Evolutionary conservation across 2,329 filamentous ascomycete genomes (phyloP).

Genomic region (Chrysosphaeria jannelii): DNA sequence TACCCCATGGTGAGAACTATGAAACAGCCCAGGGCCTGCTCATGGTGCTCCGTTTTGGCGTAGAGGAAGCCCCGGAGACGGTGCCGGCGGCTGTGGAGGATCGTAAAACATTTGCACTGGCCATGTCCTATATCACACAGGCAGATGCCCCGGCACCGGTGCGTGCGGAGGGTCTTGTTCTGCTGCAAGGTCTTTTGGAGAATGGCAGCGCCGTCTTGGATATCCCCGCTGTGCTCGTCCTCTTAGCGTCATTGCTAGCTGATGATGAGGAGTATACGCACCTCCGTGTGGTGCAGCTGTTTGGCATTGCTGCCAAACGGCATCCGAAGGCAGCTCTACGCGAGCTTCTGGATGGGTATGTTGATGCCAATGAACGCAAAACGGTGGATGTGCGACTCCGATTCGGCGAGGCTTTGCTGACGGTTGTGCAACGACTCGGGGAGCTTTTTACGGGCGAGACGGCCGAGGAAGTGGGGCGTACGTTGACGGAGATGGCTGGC

Average conservation of each 20-base stretch:
- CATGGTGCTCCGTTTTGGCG: slow-evolving; percentile 20
- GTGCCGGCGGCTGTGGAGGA: slow-evolving; percentile 24
- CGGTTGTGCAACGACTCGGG: slow-evolving; percentile 29
- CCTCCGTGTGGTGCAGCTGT: slow-evolving; percentile 32
- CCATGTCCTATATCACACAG: slow-evolving; percentile 30
- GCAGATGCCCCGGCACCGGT: slow-evolving; percentile 33
- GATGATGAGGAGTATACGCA: slow-evolving; percentile 45
- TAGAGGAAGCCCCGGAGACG: slow-evolving; percentile 15
- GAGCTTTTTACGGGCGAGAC: slow-evolving; percentile 22
- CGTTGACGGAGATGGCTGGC: slow-evolving; percentile 30
- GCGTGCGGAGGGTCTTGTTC: slow-evolving; percentile 30
- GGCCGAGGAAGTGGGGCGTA: slow-evolving; percentile 21
- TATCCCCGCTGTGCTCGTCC: slow-evolving; percentile 29
- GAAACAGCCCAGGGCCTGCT: slow-evolving; percentile 23
- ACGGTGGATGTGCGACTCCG: slow-evolving; percentile 32
- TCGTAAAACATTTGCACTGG: slow-evolving; percentile 27
- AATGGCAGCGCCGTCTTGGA: slow-evolving; percentile 27
- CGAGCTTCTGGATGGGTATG: slow-evolving; percentile 35
- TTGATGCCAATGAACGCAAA: slow-evolving; percentile 27
- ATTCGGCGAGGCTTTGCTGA: slow-evolving; percentile 35
- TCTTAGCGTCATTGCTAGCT: slow-evolving; percentile 31
- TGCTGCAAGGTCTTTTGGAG: slow-evolving; percentile 25
- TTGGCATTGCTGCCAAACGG: slow-evolving; percentile 26
- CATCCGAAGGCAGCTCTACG: slow-evolving; percentile 30
- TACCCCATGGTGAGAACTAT: slow-evolving; percentile 15